These are phyloP conservation scores for Rhizodiscina lignyota DNA, from an alignment of 495 filamentous ascomycete species.

Conservation along the genomic window DNA sequence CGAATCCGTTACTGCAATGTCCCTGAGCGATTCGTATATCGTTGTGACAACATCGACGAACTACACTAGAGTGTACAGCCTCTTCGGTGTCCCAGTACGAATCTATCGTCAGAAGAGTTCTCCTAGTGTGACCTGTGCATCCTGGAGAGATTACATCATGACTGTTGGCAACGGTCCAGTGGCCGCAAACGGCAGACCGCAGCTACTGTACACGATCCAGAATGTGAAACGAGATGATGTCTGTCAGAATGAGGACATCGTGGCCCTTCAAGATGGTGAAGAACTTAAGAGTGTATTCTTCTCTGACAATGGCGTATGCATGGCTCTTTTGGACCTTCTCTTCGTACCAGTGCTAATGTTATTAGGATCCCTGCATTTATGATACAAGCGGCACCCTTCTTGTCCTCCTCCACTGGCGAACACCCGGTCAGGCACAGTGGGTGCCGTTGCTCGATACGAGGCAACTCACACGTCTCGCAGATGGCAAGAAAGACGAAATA, in stretches of 20 bases:
- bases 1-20: slow-evolving; percentile 69
- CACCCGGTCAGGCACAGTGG: slow-evolving; percentile 71
- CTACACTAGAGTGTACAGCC: slow-evolving; percentile 82
- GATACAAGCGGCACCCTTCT: slow-evolving; percentile 77
- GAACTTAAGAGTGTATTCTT: slow-evolving; percentile 75
- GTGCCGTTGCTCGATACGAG: slow-evolving; percentile 81
- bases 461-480: slow-evolving; percentile 60
- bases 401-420: slow-evolving; percentile 80
- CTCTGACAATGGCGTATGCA: slow-evolving; percentile 62
- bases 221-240: slow-evolving; percentile 88
- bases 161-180: slow-evolving; percentile 86
- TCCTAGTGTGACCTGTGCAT: slow-evolving; percentile 78
- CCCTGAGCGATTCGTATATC: slow-evolving; percentile 81
- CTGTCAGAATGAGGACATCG: slow-evolving; percentile 78
- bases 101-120: slow-evolving; percentile 81
- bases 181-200: slow-evolving; percentile 54
- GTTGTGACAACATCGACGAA: slow-evolving; percentile 69
- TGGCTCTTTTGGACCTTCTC: slow-evolving; percentile 1
- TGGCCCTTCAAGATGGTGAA: slow-evolving; percentile 59
- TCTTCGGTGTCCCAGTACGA: slow-evolving; percentile 77
- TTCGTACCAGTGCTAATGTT: neutral
- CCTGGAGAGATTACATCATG: slow-evolving; percentile 85
- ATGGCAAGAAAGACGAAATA: slow-evolving; percentile 68
- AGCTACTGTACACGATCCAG: slow-evolving; percentile 72
- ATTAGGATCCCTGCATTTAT: slow-evolving; percentile 87